Percentiles rank a stretch among this genome's conserved stretches.
phyloP scores from a whole-genome alignment of 2,329 filamentous ascomycete species.

The Keithomyces neogunnii region DNA sequence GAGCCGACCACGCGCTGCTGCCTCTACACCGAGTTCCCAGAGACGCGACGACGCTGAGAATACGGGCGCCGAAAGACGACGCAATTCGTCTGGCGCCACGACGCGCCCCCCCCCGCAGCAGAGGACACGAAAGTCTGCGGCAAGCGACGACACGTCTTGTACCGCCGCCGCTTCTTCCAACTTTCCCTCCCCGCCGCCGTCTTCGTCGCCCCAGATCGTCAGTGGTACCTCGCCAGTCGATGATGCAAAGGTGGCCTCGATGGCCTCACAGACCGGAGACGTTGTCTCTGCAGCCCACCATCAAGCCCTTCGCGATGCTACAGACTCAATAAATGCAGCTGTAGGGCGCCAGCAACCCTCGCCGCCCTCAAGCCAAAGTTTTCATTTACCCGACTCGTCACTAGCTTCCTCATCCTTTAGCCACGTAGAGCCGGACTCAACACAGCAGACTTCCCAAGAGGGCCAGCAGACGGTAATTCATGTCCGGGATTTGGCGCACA shows the following conservation, averaged over 20 bases:
- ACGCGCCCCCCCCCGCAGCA: not conserved
- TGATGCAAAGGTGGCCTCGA: slow-evolving; percentile 36
- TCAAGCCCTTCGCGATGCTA: slow-evolving; percentile 1
- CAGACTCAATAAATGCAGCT: slow-evolving; percentile 13
- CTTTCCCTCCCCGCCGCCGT: slow-evolving; percentile 47
- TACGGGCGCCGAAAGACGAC: not conserved
- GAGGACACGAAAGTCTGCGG: not conserved
- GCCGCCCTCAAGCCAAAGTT: slow-evolving; percentile 25
- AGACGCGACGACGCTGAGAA: slow-evolving; percentile 11
- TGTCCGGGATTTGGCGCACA: slow-evolving; percentile 82
- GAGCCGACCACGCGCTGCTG: slow-evolving; percentile 17
- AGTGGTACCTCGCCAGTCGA: slow-evolving; percentile 28
- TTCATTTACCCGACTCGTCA: slow-evolving; percentile 19
- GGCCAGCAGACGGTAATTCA: slow-evolving; percentile 53
- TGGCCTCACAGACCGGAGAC: slow-evolving; percentile 35
- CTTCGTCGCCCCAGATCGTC: slow-evolving; percentile 38
- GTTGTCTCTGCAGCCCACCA: slow-evolving; percentile 14
- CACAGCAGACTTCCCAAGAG: slow-evolving; percentile 12
- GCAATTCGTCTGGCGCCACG: not conserved
- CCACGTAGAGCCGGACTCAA: not conserved
- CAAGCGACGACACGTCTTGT: slow-evolving; percentile 14
- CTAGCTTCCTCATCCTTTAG: not conserved
- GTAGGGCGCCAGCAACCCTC: slow-evolving; percentile 23
- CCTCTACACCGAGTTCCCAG: slow-evolving; percentile 17
- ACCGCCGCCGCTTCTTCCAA: slow-evolving; percentile 34